Conservation (phyloP, 768 basidiomycete genomes). For the Naganishia onofrii region DNA sequence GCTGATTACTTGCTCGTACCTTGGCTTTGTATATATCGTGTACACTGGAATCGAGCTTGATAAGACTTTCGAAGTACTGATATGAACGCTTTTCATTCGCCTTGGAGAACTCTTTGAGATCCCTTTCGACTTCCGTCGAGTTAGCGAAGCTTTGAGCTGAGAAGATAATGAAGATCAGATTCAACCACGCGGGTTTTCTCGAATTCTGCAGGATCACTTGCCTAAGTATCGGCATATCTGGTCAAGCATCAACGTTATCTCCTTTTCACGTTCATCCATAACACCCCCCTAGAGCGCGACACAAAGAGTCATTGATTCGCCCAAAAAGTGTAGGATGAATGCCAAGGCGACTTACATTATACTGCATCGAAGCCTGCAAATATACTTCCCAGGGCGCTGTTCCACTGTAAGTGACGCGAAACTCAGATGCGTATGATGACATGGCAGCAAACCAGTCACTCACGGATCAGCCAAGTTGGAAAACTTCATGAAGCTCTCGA, state of each 20-base stretch:
- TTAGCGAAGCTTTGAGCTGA: conserved; percentile 55
- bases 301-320: not conserved
- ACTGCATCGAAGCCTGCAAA: conserved; percentile 68
- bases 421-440: not conserved
- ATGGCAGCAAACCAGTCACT: conserved; percentile 44
- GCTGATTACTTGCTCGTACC: not conserved
- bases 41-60: conserved; percentile 80
- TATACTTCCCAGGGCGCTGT: conserved; percentile 63
- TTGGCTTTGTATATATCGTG: conserved; percentile 74
- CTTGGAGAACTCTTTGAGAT: conserved; percentile 77
- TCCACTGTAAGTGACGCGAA: conserved; percentile 55
- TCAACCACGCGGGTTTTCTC: not conserved
- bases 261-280: conserved; percentile 77
- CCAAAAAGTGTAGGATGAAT: not conserved
- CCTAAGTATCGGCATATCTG: conserved; percentile 61
- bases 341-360: conserved; percentile 67
- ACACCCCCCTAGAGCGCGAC: conserved; percentile 73
- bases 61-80: conserved; percentile 73
- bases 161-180: not conserved
- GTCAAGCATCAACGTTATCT: conserved; percentile 61
- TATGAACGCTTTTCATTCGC: conserved; percentile 81
- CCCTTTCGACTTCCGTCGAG: conserved; percentile 69
- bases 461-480: conserved; percentile 66
- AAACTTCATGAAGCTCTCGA: conserved; percentile 62
- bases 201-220: conserved; percentile 52